Percentiles rank a stretch among this genome's conserved stretches.
phyloP scores from a whole-genome alignment of 345 rosid genomes.

The Arabidopsis thaliana region DNA sequence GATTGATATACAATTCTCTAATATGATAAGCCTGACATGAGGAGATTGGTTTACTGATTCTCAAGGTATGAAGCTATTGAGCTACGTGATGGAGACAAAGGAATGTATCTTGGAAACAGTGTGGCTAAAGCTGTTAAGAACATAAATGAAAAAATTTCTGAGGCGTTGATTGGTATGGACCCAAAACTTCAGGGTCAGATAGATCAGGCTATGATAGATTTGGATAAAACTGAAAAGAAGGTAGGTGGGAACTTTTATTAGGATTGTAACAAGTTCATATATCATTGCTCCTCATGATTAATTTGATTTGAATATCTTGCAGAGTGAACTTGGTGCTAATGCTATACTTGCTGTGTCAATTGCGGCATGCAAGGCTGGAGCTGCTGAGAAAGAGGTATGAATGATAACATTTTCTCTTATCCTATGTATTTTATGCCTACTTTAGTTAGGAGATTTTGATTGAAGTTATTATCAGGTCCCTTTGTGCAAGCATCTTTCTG shows the following conservation, averaged over 20 bases:
- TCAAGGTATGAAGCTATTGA: conserved; percentile 93
- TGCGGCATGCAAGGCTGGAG: conserved; percentile 99
- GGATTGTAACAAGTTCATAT: conserved; percentile 11
- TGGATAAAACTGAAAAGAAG: conserved; percentile 97
- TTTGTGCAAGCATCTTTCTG: conserved; percentile 87
- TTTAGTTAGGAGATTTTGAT: conserved; percentile 36
- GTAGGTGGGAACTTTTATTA: conserved; percentile 41
- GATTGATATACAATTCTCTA: background rate
- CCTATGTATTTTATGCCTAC: background rate
- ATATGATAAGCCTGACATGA: conserved; percentile 20
- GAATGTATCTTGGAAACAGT: conserved; percentile 84
- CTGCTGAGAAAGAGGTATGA: conserved; percentile 92
- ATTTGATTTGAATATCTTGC: conserved; percentile 27
- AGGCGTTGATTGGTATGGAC: conserved; percentile 94
- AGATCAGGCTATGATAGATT: conserved; percentile 97
- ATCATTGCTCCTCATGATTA: background rate
- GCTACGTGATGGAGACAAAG: conserved; percentile 94
- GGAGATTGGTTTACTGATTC: conserved; percentile 13
- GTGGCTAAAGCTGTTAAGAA: conserved; percentile 93
- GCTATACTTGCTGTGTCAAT: conserved; percentile 94
- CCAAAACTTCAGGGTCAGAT: conserved; percentile 88
- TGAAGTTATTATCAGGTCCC: conserved; percentile 63
- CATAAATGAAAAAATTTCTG: conserved; percentile 82
- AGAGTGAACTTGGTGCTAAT: conserved; percentile 93
- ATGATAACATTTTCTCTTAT: background rate